Evolutionary conservation across 352 stramenopile species (phyloP), one percentile per base, ranked within the genome.

Genomic region (Globisporangium middletonii): DNA sequence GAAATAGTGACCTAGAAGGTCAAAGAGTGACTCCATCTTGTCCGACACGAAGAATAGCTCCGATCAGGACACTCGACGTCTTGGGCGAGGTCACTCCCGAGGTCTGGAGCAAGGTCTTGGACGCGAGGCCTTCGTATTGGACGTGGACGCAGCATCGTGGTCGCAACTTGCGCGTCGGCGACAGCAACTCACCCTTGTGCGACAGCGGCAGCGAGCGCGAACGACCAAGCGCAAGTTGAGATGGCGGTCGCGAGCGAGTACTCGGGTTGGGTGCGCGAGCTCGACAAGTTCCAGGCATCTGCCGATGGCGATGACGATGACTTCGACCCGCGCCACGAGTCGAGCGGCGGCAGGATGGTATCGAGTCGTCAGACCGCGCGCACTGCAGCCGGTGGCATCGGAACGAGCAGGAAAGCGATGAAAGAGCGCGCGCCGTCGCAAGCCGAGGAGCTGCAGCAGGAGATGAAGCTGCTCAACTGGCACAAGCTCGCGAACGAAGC

Each of bases 391-490:
- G 41, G 54, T 0, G 11, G 51, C 13, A 50, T 59, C 27, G 47
- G 27, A 6, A 61, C 53, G 44, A 57, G 19, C 4, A 19, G 53
- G 5, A 65, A 65, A 65, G 26, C 16, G 3, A n/a, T 18, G 1
- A 65, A 60, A 18, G 43, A 50, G 41, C 59, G 59, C 8, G 53
- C 60, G 26, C 59, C 65, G 15, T 81, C 72, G 15, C 77, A 93
- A 56, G 58, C 95, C 0, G 76, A 97, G n/a, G 86, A 96, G 48
- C 64, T 90, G 12, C 74, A 92, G 62, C 79, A 92, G 64, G 92
- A 98, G 64, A 93, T 98, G 75, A 97, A 98, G 72, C 69, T 97
- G 45, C 78, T 98, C 48, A 90, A 96, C 51, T 97, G 92, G 92
- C 92, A 97, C 73, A 98, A 97, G 60, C 83, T 98, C 23, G 89